A percentile compares a stretch with the other conserved stretches of the same genome.
Evolutionary conservation across 768 basidiomycete genomes (phyloP).

Genomic region (Macrolepiota fuliginosa): DNA sequence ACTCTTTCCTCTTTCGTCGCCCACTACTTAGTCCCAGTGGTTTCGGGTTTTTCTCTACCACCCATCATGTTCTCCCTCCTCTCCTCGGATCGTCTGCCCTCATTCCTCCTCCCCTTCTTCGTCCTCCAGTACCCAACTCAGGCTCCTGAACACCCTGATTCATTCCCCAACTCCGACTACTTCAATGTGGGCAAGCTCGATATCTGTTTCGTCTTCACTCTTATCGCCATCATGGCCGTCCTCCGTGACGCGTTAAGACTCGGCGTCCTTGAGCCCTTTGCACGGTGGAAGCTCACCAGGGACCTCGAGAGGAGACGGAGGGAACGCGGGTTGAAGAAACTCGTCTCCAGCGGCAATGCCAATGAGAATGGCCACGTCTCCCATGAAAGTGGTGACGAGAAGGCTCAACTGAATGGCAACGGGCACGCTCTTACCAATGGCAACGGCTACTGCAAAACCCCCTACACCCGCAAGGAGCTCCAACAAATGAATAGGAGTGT

Average conservation of each 20-base stretch:
- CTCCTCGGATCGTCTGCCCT: constrained; percentile 36
- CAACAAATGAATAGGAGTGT: constrained; percentile 69
- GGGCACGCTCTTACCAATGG: constrained; percentile 19
- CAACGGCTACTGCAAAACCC: constrained; percentile 22
- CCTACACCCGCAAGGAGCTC: constrained; percentile 41
- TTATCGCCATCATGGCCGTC: constrained; percentile 84
- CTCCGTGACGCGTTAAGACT: constrained; percentile 78
- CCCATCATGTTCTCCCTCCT: neutral
- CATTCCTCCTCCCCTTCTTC: constrained; percentile 66
- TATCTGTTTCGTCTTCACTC: constrained; percentile 74
- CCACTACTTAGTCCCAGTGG: neutral
- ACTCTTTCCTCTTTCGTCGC: constrained; percentile 6
- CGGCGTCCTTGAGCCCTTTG: constrained; percentile 76
- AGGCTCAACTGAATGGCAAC: constrained; percentile 22
- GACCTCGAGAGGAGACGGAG: constrained; percentile 36
- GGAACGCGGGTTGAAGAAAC: constrained; percentile 18
- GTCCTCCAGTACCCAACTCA: constrained; percentile 67
- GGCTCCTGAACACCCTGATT: constrained; percentile 59
- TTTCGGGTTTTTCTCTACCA: neutral
- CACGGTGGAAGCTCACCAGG: constrained; percentile 67
- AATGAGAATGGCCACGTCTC: constrained; percentile 15
- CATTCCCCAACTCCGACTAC: constrained; percentile 67
- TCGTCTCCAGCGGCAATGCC: too few relatives aligned
- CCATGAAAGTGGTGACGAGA: constrained; percentile 19
- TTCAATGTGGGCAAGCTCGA: constrained; percentile 77